Conservation (phyloP, 2,329 filamentous ascomycete genomes). For the Penicillium sp. region DNA sequence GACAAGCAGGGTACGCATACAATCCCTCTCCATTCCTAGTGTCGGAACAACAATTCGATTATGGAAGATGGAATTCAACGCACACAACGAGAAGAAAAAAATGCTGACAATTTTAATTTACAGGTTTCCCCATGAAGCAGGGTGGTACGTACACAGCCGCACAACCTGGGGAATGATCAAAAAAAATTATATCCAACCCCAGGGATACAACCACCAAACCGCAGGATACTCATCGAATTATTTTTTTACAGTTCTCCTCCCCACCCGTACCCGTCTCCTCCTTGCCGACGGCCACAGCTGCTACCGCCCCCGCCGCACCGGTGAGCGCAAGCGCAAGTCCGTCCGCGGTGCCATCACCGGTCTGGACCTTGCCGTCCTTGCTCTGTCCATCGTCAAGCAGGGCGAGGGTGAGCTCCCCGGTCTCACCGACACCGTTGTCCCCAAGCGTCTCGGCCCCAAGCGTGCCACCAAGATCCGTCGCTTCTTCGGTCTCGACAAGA, state of each 20-base stretch:
- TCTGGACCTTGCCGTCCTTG: constrained; percentile 91
- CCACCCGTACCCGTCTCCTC: constrained; percentile 96
- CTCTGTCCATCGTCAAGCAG: constrained; percentile 96
- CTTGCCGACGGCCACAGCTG: constrained; percentile 94
- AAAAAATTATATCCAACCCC: constrained; percentile 4
- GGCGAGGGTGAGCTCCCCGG: constrained; percentile 92
- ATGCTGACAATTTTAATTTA: constrained; percentile 28
- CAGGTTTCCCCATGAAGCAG: constrained; percentile 99
- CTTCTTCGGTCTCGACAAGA: constrained; percentile 99
- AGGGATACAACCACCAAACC: constrained; percentile 8
- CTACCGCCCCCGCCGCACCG: constrained; percentile 96
- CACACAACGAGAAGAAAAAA: constrained; percentile 1
- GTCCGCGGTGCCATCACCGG: constrained; percentile 97
- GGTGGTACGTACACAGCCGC: constrained; percentile 57
- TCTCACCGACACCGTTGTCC: constrained; percentile 95
- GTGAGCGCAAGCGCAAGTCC: constrained; percentile 99
- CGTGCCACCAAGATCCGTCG: constrained; percentile 99
- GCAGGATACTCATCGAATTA: constrained; percentile 31
- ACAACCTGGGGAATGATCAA: constrained; percentile 16
- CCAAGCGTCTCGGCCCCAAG: constrained; percentile 99
- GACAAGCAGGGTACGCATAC: constrained; percentile 81
- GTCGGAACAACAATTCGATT: neutral
- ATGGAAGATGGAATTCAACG: neutral
- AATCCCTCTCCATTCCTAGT: constrained; percentile 6
- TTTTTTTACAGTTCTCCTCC: constrained; percentile 66